Evolutionary conservation across 1,139 yeast species (phyloP), one percentile per base, ranked within the genome.

Genomic region (Kazachstania sp.): DNA sequence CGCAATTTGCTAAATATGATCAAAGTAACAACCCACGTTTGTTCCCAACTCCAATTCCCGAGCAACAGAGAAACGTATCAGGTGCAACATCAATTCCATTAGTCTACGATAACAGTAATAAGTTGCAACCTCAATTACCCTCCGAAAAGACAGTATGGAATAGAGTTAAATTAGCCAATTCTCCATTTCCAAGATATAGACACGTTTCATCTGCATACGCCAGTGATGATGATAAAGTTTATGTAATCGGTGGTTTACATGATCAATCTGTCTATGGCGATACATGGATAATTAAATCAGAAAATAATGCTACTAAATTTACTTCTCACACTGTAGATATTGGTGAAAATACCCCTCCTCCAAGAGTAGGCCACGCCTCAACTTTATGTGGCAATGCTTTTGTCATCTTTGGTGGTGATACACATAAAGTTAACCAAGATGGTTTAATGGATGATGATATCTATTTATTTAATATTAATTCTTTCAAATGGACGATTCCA

Each of bases 401-500:
- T 60, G 88, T 92, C 43, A 80, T 92, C 20, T 92, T 86, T 68
- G 98, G 97, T 41, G 99, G 99, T 58, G 98, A 92, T 63, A 92
- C 97, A 1, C 86, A 81, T 45, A 87, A 85, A 57, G 85, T 92
- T 32, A 88, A 85, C 56, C 78, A 78, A 51, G 73, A 73, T 32
- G 90, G 88, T 3, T 78, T 83, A 54, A 88, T 95, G 58, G 97
- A 90, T 66, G 87, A 90, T 64, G 83, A 82, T 61, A 72, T 92
- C 51, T 92, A 92, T 66, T 75, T 92, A 60, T 84, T 92, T 69
- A 92, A 92, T 70, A 85, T 92, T 59, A 84, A 87, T 59, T 86
- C 95, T 44, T 74, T 81, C 60, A 87, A 88, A 65, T 90, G 95
- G 86, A 88, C 97, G 4, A 79, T 86, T 23, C 95, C 97, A 18